Base-by-base conservation (phyloP, 1,284 basidiomycete species). In the Ustilago lituana region DNA sequence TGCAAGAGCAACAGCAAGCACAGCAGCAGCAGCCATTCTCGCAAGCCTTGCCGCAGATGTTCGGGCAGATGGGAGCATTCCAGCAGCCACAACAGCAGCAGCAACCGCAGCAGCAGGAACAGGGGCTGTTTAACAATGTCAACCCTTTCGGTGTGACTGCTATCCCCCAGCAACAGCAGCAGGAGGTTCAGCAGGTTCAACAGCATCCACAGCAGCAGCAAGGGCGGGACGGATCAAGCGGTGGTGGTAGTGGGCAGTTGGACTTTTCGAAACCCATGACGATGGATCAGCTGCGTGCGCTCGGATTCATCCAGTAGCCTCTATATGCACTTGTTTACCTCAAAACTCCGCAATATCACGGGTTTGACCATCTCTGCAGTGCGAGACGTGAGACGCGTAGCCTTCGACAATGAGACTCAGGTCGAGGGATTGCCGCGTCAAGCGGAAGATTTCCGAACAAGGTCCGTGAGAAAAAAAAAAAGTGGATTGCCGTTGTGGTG, bases 201-300 rank as follows among this genome's bases (percentile, higher is more conserved):
- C 26, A 8, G 5, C 37, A 27, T 23, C 27, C 53, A 4, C 41
- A 44, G 11, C 51, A 33, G 2, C 55, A 47, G 33, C 57, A 60
- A 27, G 45, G 44, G 50, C 50, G 44, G 35, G 36, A 38, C 38
- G n/a, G 24, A 7, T 36, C 20, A 10, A 23, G 46, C 2, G 55
- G 24, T n/a, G 55, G 20, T 1, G 27, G 23, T 0, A 47, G 36
- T 2, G 48, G 46, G 6, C 20, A 31, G 24, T 26, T 65, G 38
- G 66, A 69, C 31, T 63, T 63, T n/a, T 59, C 54, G 11, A 55
- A 69, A 23, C 66, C 66, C 4, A 63, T 71, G 58, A 59, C 58
- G 5, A 66, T 71, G 55, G 68, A 71, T 12, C 68, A 71, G 17
- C 32, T 71, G 19, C 62, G 63, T 31, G 58, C 68, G 15, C 47